Evolutionary conservation across 352 stramenopile species (phyloP), one percentile per base, ranked within the genome.

Genomic region (Globisporangium solare): DNA sequence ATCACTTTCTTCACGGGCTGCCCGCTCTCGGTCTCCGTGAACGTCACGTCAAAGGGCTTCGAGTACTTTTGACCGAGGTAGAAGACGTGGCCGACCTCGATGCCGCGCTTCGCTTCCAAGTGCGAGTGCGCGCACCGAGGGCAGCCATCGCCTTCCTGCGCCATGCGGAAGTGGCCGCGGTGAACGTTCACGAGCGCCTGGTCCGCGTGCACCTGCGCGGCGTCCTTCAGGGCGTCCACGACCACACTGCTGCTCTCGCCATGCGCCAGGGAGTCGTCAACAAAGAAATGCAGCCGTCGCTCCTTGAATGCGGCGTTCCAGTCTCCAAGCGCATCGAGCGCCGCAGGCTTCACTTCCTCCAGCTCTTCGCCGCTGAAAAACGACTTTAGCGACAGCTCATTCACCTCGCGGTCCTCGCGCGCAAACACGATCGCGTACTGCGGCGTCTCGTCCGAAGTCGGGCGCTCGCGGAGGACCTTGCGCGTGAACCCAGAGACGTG

Each of bases 31-130:
- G 47, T 56, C 6, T 64, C 60, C 2, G 68, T 73, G 52, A 81
- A 91, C 46, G 73, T 85, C 14, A 78, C 79, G 31, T 72, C 61
- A 57, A 96, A 89, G 20, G 77, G 70, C 57, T 92, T 89, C 13
- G 83, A 92, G 66, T 96, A 96, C 70, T 93, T 94, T 43, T 88
- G 71, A n/a, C 88, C 87, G 1, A 96, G 67, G 58, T 94, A 92
- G 56, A 96, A 96, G 22, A 93, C 82, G 68, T 95, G 85, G 11
- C 83, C 88, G 20, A 96, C 85, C 59, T 96, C 88, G 17, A 96
- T 96, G 32, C 88, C 88, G 15, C 83, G 83, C 53, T 89, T 89
- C 41, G 71, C 75, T 20, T 83, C 70, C 1, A 96, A 78, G 11
- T 58, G 59, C 17, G 67, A 73, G 14, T 61, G 63, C 8, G 73